Evolutionary conservation across 2,329 filamentous ascomycete genomes (phyloP), one percentile per base, ranked within the genome.

Genomic region (Aspergillus ochraceus): DNA sequence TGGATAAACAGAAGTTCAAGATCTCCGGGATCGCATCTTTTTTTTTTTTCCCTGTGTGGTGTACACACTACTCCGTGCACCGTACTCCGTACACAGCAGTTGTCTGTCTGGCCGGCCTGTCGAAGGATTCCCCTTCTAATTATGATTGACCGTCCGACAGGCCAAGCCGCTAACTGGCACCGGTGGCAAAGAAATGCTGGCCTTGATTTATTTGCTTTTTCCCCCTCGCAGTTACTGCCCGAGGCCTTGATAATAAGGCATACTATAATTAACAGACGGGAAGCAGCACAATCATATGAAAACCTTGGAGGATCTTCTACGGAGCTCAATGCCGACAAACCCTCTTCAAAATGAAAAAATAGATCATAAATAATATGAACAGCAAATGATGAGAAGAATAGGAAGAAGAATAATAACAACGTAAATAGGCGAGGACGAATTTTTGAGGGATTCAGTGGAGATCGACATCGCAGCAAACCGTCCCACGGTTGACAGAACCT

Each of bases 381-480:
- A 32, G 2, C 30, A 32, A 32, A 12, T 12, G 11, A 12, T 12
- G 9, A 4, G 11, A 10, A 32, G 17, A 56, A 56, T 46, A 49
- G 30, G 46, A 46, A 56, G 9, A 45, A 17, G 14, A 11, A 59
- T 39, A 49, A 51, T n/a, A 14, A 50, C 14, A 14, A 66, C 65
- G 66, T 62, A 61, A 60, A 54, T 59, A 62, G 36, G 14, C 17
- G 36, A 42, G 36, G 36, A 14, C 36, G 14, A 17, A 42, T 42
- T 42, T 42, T 42, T 42, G 36, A 14, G 32, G 36, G 36, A 58
- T 58, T 60, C 46, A 63, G 59, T 57, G 60, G 57, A 47, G 69
- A 71, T 71, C 69, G 69, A 71, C 69, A 59, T 51, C 67, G 67
- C 69, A 71, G 67, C 59, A 63, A 29, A 63, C 68, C 64, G 61